Evolutionary conservation across 768 basidiomycete species (phyloP).

Genomic region (Saitozyma sp.): DNA sequence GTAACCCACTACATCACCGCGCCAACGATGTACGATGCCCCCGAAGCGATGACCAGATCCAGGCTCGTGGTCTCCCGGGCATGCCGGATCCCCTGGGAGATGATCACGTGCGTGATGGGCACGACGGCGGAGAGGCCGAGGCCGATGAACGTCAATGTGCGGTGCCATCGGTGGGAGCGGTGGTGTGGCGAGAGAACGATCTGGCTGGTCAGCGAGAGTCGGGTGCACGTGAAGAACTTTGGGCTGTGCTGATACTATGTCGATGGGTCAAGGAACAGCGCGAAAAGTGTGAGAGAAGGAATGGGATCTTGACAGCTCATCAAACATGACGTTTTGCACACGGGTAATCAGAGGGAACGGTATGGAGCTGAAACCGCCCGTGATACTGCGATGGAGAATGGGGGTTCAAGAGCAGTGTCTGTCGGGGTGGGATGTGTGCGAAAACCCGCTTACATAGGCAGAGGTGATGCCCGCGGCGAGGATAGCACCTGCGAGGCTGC

Average conservation of each 20-base stretch:
- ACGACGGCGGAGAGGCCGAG: conserved; percentile 71
- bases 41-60: conserved; percentile 68
- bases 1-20: conserved; percentile 74
- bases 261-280: no score
- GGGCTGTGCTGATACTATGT: no score
- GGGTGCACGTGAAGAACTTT: no score
- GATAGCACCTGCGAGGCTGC: conserved; percentile 5
- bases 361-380: no score
- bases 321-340: no score
- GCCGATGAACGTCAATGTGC: conserved; percentile 75
- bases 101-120: conserved; percentile 67
- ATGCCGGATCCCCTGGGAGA: conserved; percentile 62
- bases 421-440: neutral
- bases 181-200: conserved; percentile 78
- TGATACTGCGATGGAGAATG: no score
- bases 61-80: conserved; percentile 68
- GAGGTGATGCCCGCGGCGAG: conserved; percentile 22
- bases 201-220: conserved; percentile 48
- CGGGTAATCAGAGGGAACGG: no score
- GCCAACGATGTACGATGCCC: conserved; percentile 72
- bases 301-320: no score
- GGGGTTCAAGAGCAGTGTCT: conserved; percentile 6
- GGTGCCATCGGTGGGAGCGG: conserved; percentile 68
- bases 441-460: conserved; percentile 25
- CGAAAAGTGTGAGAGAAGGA: no score